Conservation (phyloP, 805 yeast species). For the Metschnikowia continentalis region DNA sequence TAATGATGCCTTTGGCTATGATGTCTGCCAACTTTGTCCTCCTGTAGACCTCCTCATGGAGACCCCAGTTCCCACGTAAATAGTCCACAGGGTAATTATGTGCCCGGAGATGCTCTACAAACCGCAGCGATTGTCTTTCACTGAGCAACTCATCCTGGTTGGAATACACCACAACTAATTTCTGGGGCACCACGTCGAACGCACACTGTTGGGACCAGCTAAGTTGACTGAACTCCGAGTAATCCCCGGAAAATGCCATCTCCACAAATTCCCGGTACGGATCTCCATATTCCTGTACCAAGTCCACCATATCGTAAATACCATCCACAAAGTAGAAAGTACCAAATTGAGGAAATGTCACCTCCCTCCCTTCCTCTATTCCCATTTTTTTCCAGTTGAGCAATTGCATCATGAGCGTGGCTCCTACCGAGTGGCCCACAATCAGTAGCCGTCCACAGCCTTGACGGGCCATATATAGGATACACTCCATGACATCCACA, state of each 20-base stretch:
- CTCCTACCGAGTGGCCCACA: constrained; percentile 82
- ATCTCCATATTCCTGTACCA: constrained; percentile 57
- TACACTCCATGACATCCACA: constrained; percentile 48
- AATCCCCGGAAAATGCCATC: constrained; percentile 47
- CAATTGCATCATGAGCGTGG: constrained; percentile 58
- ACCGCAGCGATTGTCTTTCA: constrained; percentile 42
- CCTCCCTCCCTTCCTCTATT: no score
- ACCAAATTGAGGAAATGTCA: background rate
- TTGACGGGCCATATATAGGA: constrained; percentile 26
- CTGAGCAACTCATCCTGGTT: constrained; percentile 61
- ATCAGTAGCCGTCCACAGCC: constrained; percentile 23
- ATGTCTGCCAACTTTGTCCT: constrained; percentile 33
- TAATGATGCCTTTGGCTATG: background rate
- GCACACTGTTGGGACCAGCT: constrained; percentile 9
- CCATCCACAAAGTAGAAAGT: constrained; percentile 57
- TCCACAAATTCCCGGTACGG: constrained; percentile 51
- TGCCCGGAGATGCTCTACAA: constrained; percentile 32
- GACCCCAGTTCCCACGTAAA: constrained; percentile 43
- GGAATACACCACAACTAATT: constrained; percentile 53
- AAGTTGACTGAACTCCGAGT: constrained; percentile 25
- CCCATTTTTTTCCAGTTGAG: constrained; percentile 24
- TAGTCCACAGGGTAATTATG: constrained; percentile 9
- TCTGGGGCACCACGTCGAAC: constrained; percentile 5
- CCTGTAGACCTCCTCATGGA: constrained; percentile 62
- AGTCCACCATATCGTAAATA: constrained; percentile 50